Conservation (phyloP, 169 alveolate genomes). For the Eimeria maxima region DNA sequence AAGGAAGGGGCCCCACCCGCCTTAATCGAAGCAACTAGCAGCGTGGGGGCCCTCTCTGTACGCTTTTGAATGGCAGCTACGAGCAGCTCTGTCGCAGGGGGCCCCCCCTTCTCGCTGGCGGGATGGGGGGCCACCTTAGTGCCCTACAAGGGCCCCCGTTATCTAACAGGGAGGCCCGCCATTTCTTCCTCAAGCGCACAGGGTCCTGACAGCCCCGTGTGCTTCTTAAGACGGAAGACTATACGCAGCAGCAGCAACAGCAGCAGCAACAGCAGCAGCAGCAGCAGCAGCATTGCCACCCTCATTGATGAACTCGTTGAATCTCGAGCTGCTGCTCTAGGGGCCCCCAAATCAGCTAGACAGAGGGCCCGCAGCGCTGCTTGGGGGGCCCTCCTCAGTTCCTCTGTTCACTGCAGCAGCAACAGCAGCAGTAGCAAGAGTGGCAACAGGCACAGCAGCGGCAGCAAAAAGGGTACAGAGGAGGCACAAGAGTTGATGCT, state of each 20-base stretch:
- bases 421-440: not conserved
- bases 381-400: constrained; percentile 19
- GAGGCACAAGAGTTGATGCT: too few species aligned
- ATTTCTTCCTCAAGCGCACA: not conserved
- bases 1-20: not conserved
- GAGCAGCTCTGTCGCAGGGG: not conserved
- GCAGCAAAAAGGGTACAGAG: too few species aligned
- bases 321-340: not conserved
- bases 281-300: not conserved
- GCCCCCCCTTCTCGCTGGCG: not conserved
- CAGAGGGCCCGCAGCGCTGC: constrained; percentile 55
- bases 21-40: not conserved
- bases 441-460: too few species aligned
- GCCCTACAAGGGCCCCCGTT: not conserved
- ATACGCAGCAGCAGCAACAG: not conserved
- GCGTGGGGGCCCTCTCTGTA: not conserved
- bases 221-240: not conserved
- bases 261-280: constrained; percentile 46
- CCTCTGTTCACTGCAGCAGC: not conserved
- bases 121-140: not conserved
- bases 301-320: not conserved
- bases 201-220: not conserved
- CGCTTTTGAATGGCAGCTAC: constrained; percentile 18
- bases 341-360: not conserved
- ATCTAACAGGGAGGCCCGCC: not conserved